These are phyloP conservation scores for Penicillium sp. DNA, from an alignment of 2,329 filamentous ascomycete species.

Conservation along the genomic window DNA sequence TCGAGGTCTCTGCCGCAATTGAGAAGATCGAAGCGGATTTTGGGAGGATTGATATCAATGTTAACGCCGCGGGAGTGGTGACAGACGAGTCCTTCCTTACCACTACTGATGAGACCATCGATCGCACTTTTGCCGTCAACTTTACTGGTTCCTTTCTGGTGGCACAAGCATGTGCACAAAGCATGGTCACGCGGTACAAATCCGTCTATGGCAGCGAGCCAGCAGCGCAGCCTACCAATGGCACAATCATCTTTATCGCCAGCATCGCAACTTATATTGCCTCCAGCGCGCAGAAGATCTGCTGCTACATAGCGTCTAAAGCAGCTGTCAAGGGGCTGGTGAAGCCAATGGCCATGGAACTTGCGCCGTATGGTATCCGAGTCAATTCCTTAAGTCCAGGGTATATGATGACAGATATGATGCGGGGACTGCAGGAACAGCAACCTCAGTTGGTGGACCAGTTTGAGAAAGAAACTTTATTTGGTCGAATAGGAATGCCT, in stretches of 20 bases:
- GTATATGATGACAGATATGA: conserved; percentile 29
- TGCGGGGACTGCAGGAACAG: conserved; percentile 13
- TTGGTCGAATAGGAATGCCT: conserved; percentile 21
- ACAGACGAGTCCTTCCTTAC: conserved; percentile 28
- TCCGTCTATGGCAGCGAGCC: conserved; percentile 5
- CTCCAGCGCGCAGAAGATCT: conserved; percentile 31
- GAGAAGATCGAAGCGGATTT: conserved; percentile 7
- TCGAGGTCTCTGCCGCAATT: not conserved
- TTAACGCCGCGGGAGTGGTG: conserved; percentile 30
- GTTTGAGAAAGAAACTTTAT: conserved; percentile 24
- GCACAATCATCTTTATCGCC: conserved; percentile 36
- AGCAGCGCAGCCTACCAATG: conserved; percentile 14
- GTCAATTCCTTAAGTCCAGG: conserved; percentile 34
- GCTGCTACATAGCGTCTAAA: conserved; percentile 34
- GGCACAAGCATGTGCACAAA: conserved; percentile 27
- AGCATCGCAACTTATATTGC: conserved; percentile 35
- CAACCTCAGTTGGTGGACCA: conserved; percentile 21
- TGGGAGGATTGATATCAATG: conserved; percentile 6
- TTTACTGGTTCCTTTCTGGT: conserved; percentile 23
- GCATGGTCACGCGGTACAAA: conserved; percentile 20
- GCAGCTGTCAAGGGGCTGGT: conserved; percentile 25
- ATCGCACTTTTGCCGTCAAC: conserved; percentile 24
- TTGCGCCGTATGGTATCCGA: conserved; percentile 27
- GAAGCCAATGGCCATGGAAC: conserved; percentile 22
- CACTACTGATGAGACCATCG: conserved; percentile 20